Base-by-base conservation (phyloP, 768 basidiomycete species). In the Pleurotus salmoneostramineus region DNA sequence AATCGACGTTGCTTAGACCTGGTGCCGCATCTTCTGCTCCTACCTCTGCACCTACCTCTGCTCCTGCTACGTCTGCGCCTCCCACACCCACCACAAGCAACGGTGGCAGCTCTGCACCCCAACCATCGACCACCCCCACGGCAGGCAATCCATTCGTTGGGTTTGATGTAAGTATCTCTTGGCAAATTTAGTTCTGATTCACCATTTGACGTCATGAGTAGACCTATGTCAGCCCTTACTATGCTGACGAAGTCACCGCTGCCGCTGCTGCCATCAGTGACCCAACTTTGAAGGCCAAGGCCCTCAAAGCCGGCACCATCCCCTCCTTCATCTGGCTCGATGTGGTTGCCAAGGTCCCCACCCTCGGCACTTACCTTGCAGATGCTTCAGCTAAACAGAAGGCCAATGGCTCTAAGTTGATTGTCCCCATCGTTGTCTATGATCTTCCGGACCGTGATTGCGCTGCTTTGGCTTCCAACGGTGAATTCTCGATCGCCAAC, bases 401-500 rank as follows among this genome's bases (percentile, higher is more conserved):
- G 64, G 66, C 76, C 49, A 67, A 73, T 33, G 81, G 82, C 40
- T 67, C 73, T 47, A 82, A 82, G 63, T 76, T 77, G 62, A 66
- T 80, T 32, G 76, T 83, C 15, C 77, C 80, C 62, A 80, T 82
- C 48, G 77, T 81, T 49, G 78, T 83, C 35, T 81, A 83, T 66
- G 84, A 87, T 62, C 71, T 87, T 27, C 84, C 84, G 49, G 83
- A 85, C 60, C 83, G 85, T 73, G 85, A 86, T 63, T 87, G 85
- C 64, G 82, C 83, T 52, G 85, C 85, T 58, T 68, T 75, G 58
- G 82, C 85, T 34, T 87, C 85, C 49, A 85, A 85, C 64, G 84
- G 85, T 72, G 85, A 85, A 69, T 85, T 84, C 72, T 72, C 70
- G 52, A 83, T 85, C 62, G 81, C 81, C 42, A 69, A 85, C 68